phyloP scores from a whole-genome alignment of 2,329 filamentous ascomycete species.

The Trichoderma breve region DNA sequence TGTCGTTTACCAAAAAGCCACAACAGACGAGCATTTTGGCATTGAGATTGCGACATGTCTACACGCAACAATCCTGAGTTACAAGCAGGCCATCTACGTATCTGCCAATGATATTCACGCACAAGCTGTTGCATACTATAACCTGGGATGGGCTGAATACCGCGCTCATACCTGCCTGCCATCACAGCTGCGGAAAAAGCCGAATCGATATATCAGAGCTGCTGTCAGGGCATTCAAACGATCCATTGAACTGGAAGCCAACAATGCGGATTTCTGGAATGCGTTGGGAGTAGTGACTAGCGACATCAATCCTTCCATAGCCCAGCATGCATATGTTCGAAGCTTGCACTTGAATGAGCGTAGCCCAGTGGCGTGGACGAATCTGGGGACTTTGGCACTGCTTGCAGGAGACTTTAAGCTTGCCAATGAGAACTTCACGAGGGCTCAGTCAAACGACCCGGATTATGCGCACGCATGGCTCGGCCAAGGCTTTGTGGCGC shows the following conservation, averaged over 20 bases:
- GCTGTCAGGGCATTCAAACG: conserved; percentile 90
- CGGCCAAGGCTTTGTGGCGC: conserved; percentile 82
- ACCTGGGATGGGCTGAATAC: conserved; percentile 91
- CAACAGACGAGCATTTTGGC: conserved; percentile 46
- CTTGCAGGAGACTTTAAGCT: conserved; percentile 78
- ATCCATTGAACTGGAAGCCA: conserved; percentile 90
- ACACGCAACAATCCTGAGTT: conserved; percentile 73
- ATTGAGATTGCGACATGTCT: conserved; percentile 59
- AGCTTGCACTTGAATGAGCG: conserved; percentile 91
- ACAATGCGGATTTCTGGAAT: conserved; percentile 97
- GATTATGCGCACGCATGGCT: conserved; percentile 93
- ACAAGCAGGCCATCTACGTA: conserved; percentile 79
- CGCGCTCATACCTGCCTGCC: conserved; percentile 70
- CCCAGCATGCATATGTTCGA: conserved; percentile 89
- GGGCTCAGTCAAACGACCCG: conserved; percentile 90
- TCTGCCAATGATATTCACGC: conserved; percentile 75
- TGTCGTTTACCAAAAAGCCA: conserved; percentile 44
- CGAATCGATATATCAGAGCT: conserved; percentile 70
- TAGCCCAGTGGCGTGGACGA: conserved; percentile 83
- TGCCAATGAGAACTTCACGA: conserved; percentile 86
- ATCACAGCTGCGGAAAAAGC: conserved; percentile 51
- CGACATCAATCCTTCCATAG: conserved; percentile 77
- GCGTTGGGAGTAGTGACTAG: conserved; percentile 89
- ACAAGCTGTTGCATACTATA: conserved; percentile 95
- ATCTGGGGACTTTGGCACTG: conserved; percentile 82